These are phyloP conservation scores for Capillidium rhysosporum DNA, from an alignment of 371 early-diverging fungal species.

Conservation along the genomic window DNA sequence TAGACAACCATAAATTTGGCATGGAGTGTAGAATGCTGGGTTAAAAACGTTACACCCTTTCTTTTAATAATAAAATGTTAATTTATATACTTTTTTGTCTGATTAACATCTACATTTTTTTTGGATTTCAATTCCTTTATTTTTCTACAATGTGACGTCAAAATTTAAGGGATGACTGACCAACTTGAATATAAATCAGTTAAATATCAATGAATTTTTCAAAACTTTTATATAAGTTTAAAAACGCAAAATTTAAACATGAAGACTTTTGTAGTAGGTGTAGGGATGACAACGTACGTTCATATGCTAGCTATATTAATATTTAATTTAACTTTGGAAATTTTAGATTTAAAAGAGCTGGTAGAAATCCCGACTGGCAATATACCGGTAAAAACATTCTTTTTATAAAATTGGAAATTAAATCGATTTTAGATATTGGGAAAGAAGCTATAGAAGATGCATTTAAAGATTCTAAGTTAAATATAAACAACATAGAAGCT, in stretches of 20 bases:
- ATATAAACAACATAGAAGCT: constrained; percentile 32
- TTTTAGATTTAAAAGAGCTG: neutral
- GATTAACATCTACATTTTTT: too few species aligned
- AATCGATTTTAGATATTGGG: constrained; percentile 26
- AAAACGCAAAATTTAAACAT: neutral
- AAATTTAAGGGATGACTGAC: too few species aligned
- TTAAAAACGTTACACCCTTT: too few species aligned
- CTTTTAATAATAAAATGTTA: too few species aligned
- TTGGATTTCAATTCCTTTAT: too few species aligned
- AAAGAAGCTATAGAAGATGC: constrained; percentile 55
- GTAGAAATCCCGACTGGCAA: constrained; percentile 28
- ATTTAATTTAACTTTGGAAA: constrained; percentile 1
- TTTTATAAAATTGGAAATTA: neutral
- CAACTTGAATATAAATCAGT: too few species aligned
- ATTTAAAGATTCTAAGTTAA: constrained; percentile 38
- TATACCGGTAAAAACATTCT: constrained; percentile 23
- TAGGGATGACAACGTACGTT: constrained; percentile 46
- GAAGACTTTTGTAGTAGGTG: constrained; percentile 28
- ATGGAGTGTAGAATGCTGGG: neutral
- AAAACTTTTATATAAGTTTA: too few species aligned
- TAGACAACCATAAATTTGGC: neutral
- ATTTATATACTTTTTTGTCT: too few species aligned
- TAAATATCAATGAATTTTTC: too few species aligned
- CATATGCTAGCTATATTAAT: constrained; percentile 11
- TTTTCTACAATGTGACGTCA: too few species aligned